Evolutionary conservation across 805 yeast genomes (phyloP).

Genomic region (Wickerhamiella kurtzmanii): DNA sequence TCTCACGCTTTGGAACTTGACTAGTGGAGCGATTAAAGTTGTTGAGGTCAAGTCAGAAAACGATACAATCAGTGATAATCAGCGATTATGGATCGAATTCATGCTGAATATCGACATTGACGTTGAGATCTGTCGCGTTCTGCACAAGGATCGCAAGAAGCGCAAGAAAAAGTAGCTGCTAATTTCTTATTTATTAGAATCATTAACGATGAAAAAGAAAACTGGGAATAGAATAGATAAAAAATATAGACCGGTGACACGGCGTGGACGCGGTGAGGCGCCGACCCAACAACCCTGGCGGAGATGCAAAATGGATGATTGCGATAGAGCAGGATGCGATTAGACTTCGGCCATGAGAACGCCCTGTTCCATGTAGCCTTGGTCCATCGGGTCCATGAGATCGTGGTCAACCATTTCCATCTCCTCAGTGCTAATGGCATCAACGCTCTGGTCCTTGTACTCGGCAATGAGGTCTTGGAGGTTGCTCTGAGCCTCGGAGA

Average conservation of each 20-base stretch:
- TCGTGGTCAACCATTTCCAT: background rate
- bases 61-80: conserved; percentile 27
- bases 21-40: conserved; percentile 14
- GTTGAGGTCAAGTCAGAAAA: conserved; percentile 29
- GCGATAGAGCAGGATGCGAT: too few species aligned
- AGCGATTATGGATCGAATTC: conserved; percentile 27
- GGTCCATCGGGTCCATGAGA: too few species aligned
- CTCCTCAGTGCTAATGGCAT: conserved; percentile 33
- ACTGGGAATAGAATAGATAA: background rate
- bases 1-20: conserved; percentile 23
- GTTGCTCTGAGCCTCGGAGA: conserved; percentile 87
- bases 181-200: background rate
- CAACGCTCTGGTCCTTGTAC: conserved; percentile 89
- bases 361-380: too few species aligned
- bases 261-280: too few species aligned
- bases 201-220: background rate
- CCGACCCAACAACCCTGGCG: too few species aligned
- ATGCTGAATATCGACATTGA: conserved; percentile 19
- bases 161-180: background rate
- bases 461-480: conserved; percentile 84
- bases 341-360: too few species aligned
- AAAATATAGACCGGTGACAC: background rate
- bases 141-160: background rate
- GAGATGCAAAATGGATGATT: too few species aligned
- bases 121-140: conserved; percentile 24